Base-by-base conservation (phyloP, 345 rosid species). In the Cardamine occulta region DNA sequence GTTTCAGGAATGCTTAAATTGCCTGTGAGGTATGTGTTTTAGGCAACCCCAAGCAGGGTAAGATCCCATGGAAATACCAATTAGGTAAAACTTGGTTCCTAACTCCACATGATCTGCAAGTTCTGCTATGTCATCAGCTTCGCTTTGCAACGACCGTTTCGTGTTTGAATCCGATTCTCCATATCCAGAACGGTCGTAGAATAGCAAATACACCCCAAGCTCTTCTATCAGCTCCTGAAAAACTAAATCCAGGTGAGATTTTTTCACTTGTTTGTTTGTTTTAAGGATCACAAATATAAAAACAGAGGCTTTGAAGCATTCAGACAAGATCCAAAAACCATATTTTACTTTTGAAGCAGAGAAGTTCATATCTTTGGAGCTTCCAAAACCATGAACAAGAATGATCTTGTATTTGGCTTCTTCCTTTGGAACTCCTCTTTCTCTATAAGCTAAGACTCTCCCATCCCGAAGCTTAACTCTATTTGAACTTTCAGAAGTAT, bases 311-410 rank as follows among this genome's bases (percentile, higher is more conserved):
- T 65, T 60, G 1, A 9, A 65, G 13, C 11, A 64, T 64, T 24
- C 18, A 66, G 29, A 37, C 14, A 74, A 52, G 15, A 39, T 4
- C 5, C 18, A 60, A 26, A 55, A 44, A 66, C 17, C 2, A 17
- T 21, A 56, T 13, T 66, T 40, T 89, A 89, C 97, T 73, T 86
- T 85, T 35, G 98, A 82, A 9, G 85, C 93, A 23, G 80, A 83
- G 78, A 93, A 89, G 74, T 75, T 88, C 97, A 89, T 93, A n/a
- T 91, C 97, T 78, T 93, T 91, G 51, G 98, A 91, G 88, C 97
- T 91, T 66, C 93, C 97, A 80, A 93, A 91, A 28, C 98, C 98
- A 78, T 93, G 97, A 66, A 89, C 90, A 63, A 93, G 71, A 64
- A 91, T 62, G 80, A 93, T 85, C 77, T 73, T 85, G 84, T 74